A percentile compares a stretch with the other conserved stretches of the same genome.
phyloP scores from a whole-genome alignment of 2,329 filamentous ascomycete species.

The Cadophora gregata region DNA sequence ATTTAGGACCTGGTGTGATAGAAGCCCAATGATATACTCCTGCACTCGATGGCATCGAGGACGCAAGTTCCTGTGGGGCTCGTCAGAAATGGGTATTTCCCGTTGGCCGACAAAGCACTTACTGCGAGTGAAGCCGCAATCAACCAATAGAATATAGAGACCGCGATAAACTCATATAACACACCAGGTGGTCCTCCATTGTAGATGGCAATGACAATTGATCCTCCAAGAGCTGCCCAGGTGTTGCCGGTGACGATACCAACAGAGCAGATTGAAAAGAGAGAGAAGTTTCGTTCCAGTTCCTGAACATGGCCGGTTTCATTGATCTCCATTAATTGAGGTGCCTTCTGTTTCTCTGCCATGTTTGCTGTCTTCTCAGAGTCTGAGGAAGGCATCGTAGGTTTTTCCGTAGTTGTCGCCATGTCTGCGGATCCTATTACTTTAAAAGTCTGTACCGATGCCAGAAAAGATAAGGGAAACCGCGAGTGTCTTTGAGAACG shows the following conservation, averaged over 20 bases:
- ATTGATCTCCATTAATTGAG: constrained; percentile 46
- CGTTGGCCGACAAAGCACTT: neutral
- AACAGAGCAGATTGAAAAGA: constrained; percentile 53
- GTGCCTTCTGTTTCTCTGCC: constrained; percentile 4
- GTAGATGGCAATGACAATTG: constrained; percentile 47
- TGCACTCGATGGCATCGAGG: constrained; percentile 39
- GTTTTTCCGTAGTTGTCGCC: neutral
- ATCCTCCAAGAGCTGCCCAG: constrained; percentile 54
- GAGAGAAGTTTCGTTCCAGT: constrained; percentile 55
- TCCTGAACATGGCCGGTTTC: constrained; percentile 58
- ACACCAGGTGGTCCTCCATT: constrained; percentile 68
- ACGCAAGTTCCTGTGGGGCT: constrained; percentile 36
- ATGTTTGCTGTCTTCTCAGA: constrained; percentile 28
- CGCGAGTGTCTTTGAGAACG: neutral
- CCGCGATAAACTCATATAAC: constrained; percentile 64
- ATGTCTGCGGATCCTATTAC: neutral
- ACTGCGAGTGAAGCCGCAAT: constrained; percentile 58
- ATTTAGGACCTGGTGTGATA: constrained; percentile 53
- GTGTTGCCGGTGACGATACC: constrained; percentile 52
- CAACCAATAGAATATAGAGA: constrained; percentile 57
- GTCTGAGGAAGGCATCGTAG: constrained; percentile 11
- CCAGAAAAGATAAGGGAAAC: constrained; percentile 3
- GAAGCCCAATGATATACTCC: constrained; percentile 59
- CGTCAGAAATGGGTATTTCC: constrained; percentile 3
- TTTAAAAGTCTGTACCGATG: neutral